Percentiles rank a stretch among this genome's conserved stretches.
phyloP scores from a whole-genome alignment of 2,329 filamentous ascomycete species.

The Talaromyces amestolkiae region DNA sequence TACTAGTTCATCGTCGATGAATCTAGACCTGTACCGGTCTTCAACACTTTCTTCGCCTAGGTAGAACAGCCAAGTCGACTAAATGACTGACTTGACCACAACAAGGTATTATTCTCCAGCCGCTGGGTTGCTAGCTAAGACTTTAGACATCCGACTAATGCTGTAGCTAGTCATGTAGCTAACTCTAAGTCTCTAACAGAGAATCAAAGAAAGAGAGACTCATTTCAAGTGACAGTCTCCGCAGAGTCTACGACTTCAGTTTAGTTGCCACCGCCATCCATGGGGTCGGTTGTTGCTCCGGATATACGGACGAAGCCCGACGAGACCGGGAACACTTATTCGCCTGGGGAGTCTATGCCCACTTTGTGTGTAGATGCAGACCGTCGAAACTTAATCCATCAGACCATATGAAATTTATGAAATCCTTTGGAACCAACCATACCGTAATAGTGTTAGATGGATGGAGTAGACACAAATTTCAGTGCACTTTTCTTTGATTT shows the following conservation, averaged over 20 bases:
- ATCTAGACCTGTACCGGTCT: background rate
- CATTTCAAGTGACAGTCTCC: background rate
- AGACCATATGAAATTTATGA: background rate
- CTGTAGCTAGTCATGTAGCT: background rate
- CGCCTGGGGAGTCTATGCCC: background rate
- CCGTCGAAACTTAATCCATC: background rate
- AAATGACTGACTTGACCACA: background rate
- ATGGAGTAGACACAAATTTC: background rate
- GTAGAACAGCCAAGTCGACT: background rate
- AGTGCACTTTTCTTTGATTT: background rate
- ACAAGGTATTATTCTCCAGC: background rate
- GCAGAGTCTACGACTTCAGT: background rate
- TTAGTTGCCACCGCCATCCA: background rate
- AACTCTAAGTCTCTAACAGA: background rate
- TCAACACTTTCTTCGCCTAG: no score
- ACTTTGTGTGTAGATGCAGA: background rate
- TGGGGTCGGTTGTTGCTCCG: background rate
- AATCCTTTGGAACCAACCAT: background rate
- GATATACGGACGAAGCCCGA: background rate
- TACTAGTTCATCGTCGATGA: constrained; percentile 3
- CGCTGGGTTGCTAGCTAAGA: background rate
- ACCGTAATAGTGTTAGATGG: background rate
- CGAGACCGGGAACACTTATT: background rate
- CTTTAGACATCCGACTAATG: background rate
- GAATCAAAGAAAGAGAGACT: background rate